phyloP scores from a whole-genome alignment of 2,329 filamentous ascomycete genomes.

The Monosporascus sp. region DNA sequence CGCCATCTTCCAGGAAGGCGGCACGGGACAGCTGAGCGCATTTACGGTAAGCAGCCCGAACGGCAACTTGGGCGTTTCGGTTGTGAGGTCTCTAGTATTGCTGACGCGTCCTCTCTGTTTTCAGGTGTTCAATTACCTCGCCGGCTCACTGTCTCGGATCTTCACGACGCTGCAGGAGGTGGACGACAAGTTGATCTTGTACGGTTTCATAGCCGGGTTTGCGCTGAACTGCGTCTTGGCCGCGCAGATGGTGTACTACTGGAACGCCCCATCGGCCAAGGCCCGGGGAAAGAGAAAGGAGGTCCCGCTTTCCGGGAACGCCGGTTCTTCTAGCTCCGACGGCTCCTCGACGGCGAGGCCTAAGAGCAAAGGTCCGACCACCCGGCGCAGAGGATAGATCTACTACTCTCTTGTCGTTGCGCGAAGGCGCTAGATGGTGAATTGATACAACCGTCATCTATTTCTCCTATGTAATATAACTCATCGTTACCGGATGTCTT shows the following conservation, averaged over 20 bases:
- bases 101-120: background rate
- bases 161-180: slow-evolving; percentile 98
- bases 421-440: background rate
- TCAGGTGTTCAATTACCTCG: slow-evolving; percentile 96
- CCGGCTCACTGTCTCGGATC: slow-evolving; percentile 87
- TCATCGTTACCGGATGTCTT: no score
- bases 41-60: slow-evolving; percentile 66
- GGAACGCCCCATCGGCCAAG: slow-evolving; percentile 62
- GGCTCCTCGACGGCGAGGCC: slow-evolving; percentile 23
- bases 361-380: slow-evolving; percentile 36
- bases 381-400: slow-evolving; percentile 34
- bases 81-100: slow-evolving; percentile 2
- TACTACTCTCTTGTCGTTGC: slow-evolving; percentile 3
- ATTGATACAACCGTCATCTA: no score
- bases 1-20: slow-evolving; percentile 77
- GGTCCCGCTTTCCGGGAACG: slow-evolving; percentile 15
- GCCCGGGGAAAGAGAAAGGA: slow-evolving; percentile 36
- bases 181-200: slow-evolving; percentile 91
- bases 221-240: slow-evolving; percentile 83
- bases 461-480: no score
- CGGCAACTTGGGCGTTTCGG: background rate
- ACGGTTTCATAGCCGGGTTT: slow-evolving; percentile 89
- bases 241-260: slow-evolving; percentile 91
- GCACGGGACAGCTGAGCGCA: slow-evolving; percentile 91
- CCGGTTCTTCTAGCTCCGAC: slow-evolving; percentile 16